Percentiles rank a stretch among this genome's conserved stretches.
These are phyloP conservation scores for Claviceps sorghi DNA, from an alignment of 2,329 filamentous ascomycete species.

Conservation along the genomic window DNA sequence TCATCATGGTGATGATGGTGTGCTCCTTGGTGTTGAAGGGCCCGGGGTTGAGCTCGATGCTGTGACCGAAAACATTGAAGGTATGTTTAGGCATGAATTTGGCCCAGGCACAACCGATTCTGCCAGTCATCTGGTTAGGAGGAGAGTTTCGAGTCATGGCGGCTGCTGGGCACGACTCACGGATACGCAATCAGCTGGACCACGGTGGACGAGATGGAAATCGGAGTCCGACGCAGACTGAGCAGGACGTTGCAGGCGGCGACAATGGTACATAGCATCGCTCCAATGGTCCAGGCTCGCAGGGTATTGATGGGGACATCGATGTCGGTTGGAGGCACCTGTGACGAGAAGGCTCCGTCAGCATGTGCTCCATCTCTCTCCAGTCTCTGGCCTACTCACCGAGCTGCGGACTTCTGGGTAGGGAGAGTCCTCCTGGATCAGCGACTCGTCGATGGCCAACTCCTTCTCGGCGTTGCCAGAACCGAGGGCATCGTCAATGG, in stretches of 20 bases:
- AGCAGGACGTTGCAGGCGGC: conserved; percentile 43
- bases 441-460: conserved; percentile 28
- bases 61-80: conserved; percentile 18
- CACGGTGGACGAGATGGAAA: conserved; percentile 37
- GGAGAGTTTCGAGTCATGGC: neutral
- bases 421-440: conserved; percentile 37
- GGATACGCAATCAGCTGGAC: conserved; percentile 42
- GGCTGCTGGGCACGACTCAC: conserved; percentile 7
- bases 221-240: conserved; percentile 31
- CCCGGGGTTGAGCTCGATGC: conserved; percentile 24
- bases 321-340: conserved; percentile 29
- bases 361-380: neutral
- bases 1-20: conserved; percentile 33
- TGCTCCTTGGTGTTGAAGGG: conserved; percentile 34
- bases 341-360: neutral
- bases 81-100: conserved; percentile 17
- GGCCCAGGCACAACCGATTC: conserved; percentile 20
- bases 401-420: conserved; percentile 15
- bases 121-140: conserved; percentile 1
- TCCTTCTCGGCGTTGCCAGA: conserved; percentile 31
- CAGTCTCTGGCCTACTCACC: conserved; percentile 6
- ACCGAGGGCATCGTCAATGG: conserved; percentile 31
- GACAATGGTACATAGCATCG: conserved; percentile 42
- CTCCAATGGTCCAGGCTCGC: conserved; percentile 44
- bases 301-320: conserved; percentile 43